These are phyloP conservation scores for Berkeleyomyces rouxiae DNA, from an alignment of 2,329 filamentous ascomycete species.

Conservation along the genomic window DNA sequence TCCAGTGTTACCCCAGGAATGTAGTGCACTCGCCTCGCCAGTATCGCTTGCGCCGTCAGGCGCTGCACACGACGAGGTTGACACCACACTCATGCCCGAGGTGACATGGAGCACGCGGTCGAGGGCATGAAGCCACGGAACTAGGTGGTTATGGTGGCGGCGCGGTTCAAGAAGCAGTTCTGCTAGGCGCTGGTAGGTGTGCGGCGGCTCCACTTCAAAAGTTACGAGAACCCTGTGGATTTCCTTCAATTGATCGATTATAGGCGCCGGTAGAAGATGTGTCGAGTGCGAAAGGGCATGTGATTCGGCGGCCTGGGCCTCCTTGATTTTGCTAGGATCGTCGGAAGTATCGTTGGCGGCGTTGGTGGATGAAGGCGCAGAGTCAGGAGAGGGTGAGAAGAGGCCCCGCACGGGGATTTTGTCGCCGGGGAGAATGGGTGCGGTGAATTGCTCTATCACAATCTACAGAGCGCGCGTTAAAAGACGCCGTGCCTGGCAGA, in stretches of 20 bases:
- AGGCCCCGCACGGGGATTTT: constrained; percentile 8
- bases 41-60: constrained; percentile 26
- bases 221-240: constrained; percentile 46
- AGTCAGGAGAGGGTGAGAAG: constrained; percentile 12
- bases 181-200: constrained; percentile 81
- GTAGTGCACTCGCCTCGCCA: constrained; percentile 14
- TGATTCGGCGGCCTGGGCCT: constrained; percentile 14
- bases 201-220: constrained; percentile 64
- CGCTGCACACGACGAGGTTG: constrained; percentile 44
- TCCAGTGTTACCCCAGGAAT: constrained; percentile 33
- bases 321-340: constrained; percentile 19
- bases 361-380: constrained; percentile 18
- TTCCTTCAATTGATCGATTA: constrained; percentile 43
- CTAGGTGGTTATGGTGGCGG: constrained; percentile 63
- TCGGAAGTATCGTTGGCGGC: constrained; percentile 16
- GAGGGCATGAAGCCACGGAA: constrained; percentile 75
- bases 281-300: constrained; percentile 16
- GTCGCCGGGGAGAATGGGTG: constrained; percentile 7
- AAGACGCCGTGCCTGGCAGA: neutral
- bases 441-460: constrained; percentile 4
- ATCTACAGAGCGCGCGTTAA: neutral
- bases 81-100: constrained; percentile 51
- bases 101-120: constrained; percentile 85
- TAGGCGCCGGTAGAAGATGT: constrained; percentile 42
- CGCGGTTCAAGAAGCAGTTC: constrained; percentile 68